Percentiles rank a stretch among this genome's conserved stretches.
Conservation (phyloP, 2,329 filamentous ascomycete genomes). For the Cladobotryum mycophilum region DNA sequence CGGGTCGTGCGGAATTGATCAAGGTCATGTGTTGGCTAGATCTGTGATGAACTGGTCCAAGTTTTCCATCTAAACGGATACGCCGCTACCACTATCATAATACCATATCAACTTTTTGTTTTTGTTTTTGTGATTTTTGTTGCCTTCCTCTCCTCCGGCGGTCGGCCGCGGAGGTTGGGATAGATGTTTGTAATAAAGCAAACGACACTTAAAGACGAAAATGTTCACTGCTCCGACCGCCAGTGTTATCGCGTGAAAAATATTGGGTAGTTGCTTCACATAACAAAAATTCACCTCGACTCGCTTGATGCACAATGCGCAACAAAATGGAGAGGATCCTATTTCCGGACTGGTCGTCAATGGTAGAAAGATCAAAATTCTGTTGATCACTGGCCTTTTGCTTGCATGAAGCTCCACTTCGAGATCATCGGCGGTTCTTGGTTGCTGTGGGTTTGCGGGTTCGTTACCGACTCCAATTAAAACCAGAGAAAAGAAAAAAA, state of each 20-base stretch:
- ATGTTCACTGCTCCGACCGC: neutral
- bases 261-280: neutral
- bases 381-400: constrained; percentile 1
- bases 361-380: constrained; percentile 5
- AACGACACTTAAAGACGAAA: no score
- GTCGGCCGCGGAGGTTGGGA: constrained; percentile 6
- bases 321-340: neutral
- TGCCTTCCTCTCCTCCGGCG: constrained; percentile 4
- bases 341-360: neutral
- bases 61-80: neutral
- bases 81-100: neutral
- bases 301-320: constrained; percentile 1
- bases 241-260: no score
- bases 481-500: no score
- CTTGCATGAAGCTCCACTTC: constrained; percentile 6
- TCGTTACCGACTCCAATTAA: neutral
- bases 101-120: no score
- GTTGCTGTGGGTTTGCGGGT: neutral
- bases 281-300: neutral
- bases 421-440: neutral
- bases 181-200: neutral
- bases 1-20: no score
- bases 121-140: neutral
- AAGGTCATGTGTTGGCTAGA: no score
- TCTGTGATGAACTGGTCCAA: no score